Base-by-base conservation (phyloP, 169 alveolate species). In the Babesia bigemina region DNA sequence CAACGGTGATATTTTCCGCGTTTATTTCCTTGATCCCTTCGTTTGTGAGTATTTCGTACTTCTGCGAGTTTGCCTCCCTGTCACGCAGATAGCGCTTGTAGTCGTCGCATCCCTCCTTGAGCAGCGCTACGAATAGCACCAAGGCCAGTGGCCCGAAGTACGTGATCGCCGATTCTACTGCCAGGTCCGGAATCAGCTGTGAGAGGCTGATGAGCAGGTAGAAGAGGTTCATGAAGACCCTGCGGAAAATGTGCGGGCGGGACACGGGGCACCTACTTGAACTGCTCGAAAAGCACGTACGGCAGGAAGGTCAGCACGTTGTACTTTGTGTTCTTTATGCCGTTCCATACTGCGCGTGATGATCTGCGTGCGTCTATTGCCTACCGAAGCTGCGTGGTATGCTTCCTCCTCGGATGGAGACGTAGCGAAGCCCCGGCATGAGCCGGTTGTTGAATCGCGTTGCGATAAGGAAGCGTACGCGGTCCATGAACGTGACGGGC, bases 101-200 rank as follows among this genome's bases (percentile, higher is more conserved):
- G 84, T 98, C 99, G 65, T 97, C 99, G 39, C 90, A 89, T n/a
- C 96, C 97, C 85, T 98, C 99, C 87, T 97, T 97, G 26, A 92
- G 63, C 79, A 97, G 90, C 45, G 98, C 91, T 12, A 96, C 91
- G 48, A 90, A 75, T 22, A 97, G 76, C 61, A 97, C 99, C 33
- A 97, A 84, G 12, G 92, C 94, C 47, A 98, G 86, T 24, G 99
- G 99, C 19, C 98, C 97, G 21, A 98, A 75, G 87, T 96, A 97
- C 17, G 99, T 94, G 66, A 96, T 96, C 53, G 97, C 90, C 66
- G 97, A 96, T 45, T 99, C 99, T 29, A 96, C 98, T 62, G 92
- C 91, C 39, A 98, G 89, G 9, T 86, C 91, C 3, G 98, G 98
- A 55, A 96, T 63, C 48, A 96, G 86, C 78, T 97, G 98, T 29